Evolutionary conservation across 345 rosid species (phyloP), one percentile per base, ranked within the genome.

Genomic region (Rhizophora mangle): DNA sequence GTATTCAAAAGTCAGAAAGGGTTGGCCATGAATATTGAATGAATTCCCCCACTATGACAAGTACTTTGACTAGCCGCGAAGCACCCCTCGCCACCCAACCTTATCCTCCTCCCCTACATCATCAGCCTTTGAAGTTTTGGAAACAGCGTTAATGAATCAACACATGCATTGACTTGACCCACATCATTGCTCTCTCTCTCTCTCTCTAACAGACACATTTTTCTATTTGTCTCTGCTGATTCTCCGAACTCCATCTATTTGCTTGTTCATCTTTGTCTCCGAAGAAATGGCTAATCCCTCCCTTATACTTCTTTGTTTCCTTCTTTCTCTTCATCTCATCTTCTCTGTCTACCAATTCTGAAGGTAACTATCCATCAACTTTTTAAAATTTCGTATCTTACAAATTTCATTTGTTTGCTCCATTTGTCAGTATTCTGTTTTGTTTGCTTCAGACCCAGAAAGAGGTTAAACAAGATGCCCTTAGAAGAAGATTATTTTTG

Each of bases 281-380:
- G 49, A 13, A 43, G 53, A 55, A 27, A 82, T 82, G 87, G 73
- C 73, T 72, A 27, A 58, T 61, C 15, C 65, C 63, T 59, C 75
- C 31, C 39, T 24, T 72, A 29, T 37, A 47, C 31, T 56, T 69
- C 55, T 39, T 56, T 30, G 43, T 82, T 52, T 62, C 63, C 60
- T 65, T 72, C 72, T 37, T 78, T 24, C 67, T 80, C 34, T 62
- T 62, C n/a, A 30, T 83, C 63, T 67, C 77, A 8, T 82, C 83
- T 46, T 80, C 79, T 63, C 71, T 83, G 60, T 85, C 86, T 24
- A 78, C 87, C 75, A 87, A 85, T 69, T 76, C 86, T 68, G 91
- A 87, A 85, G 91, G 91, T 87, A 75, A 24, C 62, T 31, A 9
- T 67, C 53, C 71, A 9, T 69, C 49, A 39, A 18, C 60, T 71